phyloP scores from a whole-genome alignment of 1,284 basidiomycete genomes.

The Ceratobasidium papillatum region DNA sequence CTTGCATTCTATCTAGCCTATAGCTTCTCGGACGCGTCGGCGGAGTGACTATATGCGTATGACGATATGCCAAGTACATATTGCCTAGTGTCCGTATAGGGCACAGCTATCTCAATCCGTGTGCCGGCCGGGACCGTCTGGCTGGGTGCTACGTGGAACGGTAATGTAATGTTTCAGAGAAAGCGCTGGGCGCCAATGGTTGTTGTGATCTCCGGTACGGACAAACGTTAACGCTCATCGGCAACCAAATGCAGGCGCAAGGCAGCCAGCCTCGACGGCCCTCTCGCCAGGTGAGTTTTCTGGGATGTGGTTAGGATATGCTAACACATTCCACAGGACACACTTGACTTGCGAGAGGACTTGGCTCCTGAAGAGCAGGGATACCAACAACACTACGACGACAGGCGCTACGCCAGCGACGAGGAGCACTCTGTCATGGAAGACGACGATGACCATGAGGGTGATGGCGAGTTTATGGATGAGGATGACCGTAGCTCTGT shows the following conservation, averaged over 20 bases:
- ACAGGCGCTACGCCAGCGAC: constrained; percentile 43
- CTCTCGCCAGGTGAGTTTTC: constrained; percentile 24
- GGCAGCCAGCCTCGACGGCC: constrained; percentile 24
- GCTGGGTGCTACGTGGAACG: neutral
- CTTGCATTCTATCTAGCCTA: neutral
- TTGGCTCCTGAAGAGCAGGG: constrained; percentile 26
- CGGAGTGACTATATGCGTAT: neutral
- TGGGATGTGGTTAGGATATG: neutral
- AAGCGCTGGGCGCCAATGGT: constrained; percentile 5
- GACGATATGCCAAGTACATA: neutral
- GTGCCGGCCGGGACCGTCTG: neutral
- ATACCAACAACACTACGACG: constrained; percentile 39
- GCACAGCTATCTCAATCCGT: neutral
- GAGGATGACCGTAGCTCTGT: constrained; percentile 64
- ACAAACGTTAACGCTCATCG: constrained; percentile 34
- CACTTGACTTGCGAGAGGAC: constrained; percentile 22
- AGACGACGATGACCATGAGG: constrained; percentile 41
- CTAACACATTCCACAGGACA: constrained; percentile 19
- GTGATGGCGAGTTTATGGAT: constrained; percentile 46
- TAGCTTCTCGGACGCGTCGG: neutral
- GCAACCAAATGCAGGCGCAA: constrained; percentile 25
- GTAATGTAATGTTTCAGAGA: neutral
- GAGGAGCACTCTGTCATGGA: constrained; percentile 46
- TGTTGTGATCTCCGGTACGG: constrained; percentile 39
- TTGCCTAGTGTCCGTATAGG: neutral